Base-by-base conservation (phyloP, 106 monocot species). In the Dactylorhiza incarnata region DNA sequence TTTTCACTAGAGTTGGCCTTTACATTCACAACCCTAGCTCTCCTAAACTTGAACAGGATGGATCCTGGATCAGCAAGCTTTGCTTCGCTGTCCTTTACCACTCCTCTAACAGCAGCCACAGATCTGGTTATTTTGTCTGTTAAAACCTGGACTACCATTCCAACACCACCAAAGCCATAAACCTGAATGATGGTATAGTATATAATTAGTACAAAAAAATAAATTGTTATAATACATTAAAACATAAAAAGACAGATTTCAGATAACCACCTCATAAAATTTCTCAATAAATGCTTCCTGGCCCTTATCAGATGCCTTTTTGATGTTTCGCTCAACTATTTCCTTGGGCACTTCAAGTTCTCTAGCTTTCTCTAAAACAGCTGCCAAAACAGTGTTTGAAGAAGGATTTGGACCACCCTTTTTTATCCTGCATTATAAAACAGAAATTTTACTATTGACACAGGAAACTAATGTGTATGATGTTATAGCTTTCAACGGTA, bases 71-170 rank as follows among this genome's bases (percentile, higher is more conserved):
- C 97, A 69, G 97, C 97, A 62, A 97, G 84, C 74, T 94, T 93
- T 53, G 91, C 97, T 20, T 94, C 89, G 49, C 77, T 87, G 46
- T 97, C 94, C 87, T 91, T 97, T 50, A 94, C 83, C 11, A 91
- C 87, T 19, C 89, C 87, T 91, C 94, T 85, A 22, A 97, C 81
- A 76, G 73, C 82, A 79, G 89, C 89, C 73, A 97, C 89, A 12
- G 97, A 94, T 83, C 97, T 85, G 45, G 87, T 97, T 73, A 94
- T 82, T 83, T 97, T 97, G 76, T 97, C 97, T 26, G 97, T 97
- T 49, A 91, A 84, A 12, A 89, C 97, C 71, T 91, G 89, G 75
- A 97, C 94, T 61, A 97, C 86, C 86, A 97, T 94, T 24, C 91
- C 91, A 71, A 88, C 94, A 22, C 97, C 94, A 79, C 97, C 97